These are phyloP conservation scores for Sporothrix dimorphospora DNA, from an alignment of 2,329 filamentous ascomycete genomes.

Conservation along the genomic window DNA sequence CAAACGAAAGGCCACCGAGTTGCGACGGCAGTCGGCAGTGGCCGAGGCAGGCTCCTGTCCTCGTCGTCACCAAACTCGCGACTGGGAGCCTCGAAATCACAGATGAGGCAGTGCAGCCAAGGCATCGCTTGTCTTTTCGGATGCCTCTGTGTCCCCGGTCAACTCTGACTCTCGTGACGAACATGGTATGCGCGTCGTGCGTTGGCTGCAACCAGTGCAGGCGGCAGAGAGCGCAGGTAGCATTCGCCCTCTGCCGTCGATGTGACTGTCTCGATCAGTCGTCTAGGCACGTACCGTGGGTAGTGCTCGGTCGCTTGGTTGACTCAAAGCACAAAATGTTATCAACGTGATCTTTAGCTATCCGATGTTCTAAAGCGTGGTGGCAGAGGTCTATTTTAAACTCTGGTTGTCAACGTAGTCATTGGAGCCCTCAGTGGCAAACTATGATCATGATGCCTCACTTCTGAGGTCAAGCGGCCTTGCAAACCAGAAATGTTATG, in stretches of 20 bases:
- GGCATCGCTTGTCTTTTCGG: background rate
- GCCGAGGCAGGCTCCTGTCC: background rate
- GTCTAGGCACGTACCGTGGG: background rate
- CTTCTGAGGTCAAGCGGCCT: no score
- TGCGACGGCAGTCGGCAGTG: background rate
- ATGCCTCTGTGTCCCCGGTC: background rate
- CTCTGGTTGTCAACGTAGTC: background rate
- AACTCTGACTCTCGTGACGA: constrained; percentile 23
- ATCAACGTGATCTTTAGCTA: background rate
- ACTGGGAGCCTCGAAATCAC: background rate
- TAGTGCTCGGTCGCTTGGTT: background rate
- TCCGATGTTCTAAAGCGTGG: background rate
- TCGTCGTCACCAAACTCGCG: background rate
- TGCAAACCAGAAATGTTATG: no score
- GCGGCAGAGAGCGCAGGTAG: background rate
- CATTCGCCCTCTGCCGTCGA: background rate
- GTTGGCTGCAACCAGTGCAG: constrained; percentile 22
- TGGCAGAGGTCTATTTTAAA: no score
- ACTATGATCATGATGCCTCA: background rate
- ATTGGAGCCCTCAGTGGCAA: constrained; percentile 10
- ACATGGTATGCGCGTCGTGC: constrained; percentile 24
- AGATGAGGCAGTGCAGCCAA: background rate
- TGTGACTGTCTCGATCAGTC: background rate
- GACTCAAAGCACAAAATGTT: no score
- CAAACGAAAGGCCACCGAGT: background rate